Evolutionary conservation across 2,329 filamentous ascomycete species (phyloP).

Genomic region (Chrysoporthe puriensis): DNA sequence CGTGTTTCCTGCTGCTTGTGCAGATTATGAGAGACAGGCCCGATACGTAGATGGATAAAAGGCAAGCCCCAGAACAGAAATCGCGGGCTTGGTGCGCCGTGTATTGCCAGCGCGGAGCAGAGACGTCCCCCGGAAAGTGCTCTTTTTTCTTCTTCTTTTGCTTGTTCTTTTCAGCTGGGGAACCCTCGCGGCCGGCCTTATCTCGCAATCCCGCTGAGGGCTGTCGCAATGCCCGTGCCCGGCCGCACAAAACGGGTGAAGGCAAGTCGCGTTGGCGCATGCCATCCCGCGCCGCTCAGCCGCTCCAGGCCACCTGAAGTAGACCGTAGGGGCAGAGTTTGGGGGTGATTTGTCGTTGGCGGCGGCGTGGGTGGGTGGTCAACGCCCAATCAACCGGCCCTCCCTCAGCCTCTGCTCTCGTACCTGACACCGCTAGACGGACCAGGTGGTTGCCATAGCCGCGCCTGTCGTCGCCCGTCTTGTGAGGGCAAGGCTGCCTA

Average conservation of each 20-base stretch:
- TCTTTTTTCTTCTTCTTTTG: not conserved
- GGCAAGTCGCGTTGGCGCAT: constrained; percentile 2
- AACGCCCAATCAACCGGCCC: constrained; percentile 9
- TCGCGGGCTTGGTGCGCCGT: not conserved
- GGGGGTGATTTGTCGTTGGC: constrained; percentile 1
- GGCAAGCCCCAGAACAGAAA: not conserved
- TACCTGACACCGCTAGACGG: not conserved
- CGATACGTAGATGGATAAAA: not conserved
- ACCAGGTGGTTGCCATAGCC: not conserved
- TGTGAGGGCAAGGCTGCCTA: constrained; percentile 1
- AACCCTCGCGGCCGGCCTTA: not conserved
- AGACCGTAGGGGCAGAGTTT: not conserved
- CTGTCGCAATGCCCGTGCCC: constrained; percentile 9
- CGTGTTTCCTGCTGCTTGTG: not conserved
- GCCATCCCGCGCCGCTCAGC: constrained; percentile 17
- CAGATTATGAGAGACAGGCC: not conserved
- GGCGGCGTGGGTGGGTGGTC: not conserved
- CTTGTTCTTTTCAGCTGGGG: not conserved
- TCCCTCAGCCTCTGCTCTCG: constrained; percentile 4
- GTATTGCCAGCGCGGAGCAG: not conserved
- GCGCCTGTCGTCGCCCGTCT: constrained; percentile 5
- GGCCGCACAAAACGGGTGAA: constrained; percentile 2
- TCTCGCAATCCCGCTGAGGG: constrained; percentile 19
- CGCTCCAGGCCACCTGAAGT: constrained; percentile 7
- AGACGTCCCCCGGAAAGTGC: not conserved